Conservation (phyloP, 495 filamentous ascomycete species). For the Alectoria sarmentosa region DNA sequence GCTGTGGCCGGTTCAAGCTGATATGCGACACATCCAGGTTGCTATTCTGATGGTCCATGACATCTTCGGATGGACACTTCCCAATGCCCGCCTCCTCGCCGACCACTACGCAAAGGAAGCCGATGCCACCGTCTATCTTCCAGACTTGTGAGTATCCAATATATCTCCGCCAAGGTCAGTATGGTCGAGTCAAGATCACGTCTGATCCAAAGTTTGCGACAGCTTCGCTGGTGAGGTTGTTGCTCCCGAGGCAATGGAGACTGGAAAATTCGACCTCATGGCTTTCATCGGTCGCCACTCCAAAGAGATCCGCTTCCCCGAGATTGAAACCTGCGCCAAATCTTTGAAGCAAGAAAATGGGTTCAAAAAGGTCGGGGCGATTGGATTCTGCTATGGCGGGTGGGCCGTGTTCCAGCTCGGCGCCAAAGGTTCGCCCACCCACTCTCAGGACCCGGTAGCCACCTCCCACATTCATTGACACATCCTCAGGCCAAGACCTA, state of each 20-base stretch:
- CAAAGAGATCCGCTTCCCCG: slow-evolving; percentile 43
- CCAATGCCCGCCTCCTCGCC: slow-evolving; percentile 41
- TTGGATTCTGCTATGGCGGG: slow-evolving; percentile 57
- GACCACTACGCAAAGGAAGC: slow-evolving; percentile 45
- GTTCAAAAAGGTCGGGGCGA: slow-evolving; percentile 42
- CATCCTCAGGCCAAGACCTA: slow-evolving; percentile 29
- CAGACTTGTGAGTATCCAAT: slow-evolving; percentile 34
- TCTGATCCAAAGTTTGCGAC: not conserved
- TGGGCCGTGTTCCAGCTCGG: slow-evolving; percentile 50
- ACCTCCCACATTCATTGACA: not conserved
- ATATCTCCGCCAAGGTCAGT: not conserved
- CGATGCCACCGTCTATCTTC: slow-evolving; percentile 43
- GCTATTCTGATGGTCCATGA: slow-evolving; percentile 35
- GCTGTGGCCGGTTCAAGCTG: not conserved
- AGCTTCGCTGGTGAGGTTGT: slow-evolving; percentile 35
- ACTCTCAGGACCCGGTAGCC: not conserved
- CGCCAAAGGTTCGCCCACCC: slow-evolving; percentile 26
- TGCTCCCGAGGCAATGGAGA: slow-evolving; percentile 30
- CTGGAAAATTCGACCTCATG: slow-evolving; percentile 34
- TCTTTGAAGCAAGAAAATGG: slow-evolving; percentile 32
- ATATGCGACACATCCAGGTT: not conserved
- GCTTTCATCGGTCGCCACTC: slow-evolving; percentile 34
- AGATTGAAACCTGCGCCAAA: slow-evolving; percentile 45
- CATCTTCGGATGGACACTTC: slow-evolving; percentile 44
- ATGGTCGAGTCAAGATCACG: not conserved